Conservation (phyloP, 495 filamentous ascomycete genomes). For the Aspergillus sclerotiicarbonarius region DNA sequence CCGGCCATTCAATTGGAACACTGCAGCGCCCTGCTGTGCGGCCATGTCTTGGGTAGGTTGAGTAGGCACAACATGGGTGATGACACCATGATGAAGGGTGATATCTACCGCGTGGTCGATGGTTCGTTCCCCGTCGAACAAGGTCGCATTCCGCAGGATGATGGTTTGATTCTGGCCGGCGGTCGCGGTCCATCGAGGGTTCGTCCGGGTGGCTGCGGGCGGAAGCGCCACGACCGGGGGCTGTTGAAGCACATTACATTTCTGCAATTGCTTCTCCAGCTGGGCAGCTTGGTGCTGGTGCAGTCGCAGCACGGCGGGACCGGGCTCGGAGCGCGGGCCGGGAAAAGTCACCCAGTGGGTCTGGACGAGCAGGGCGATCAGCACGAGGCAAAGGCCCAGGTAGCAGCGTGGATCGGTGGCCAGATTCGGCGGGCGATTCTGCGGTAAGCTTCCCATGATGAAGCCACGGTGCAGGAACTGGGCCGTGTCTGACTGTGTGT, state of each 20-base stretch:
- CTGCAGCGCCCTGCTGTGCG: neutral
- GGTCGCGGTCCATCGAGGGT: neutral
- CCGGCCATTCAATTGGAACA: neutral
- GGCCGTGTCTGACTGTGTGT: no score
- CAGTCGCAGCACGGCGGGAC: neutral
- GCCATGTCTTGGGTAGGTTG: neutral
- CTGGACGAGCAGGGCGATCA: neutral
- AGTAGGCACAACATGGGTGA: neutral
- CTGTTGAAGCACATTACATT: neutral
- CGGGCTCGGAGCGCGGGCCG: no score
- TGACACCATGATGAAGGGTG: neutral
- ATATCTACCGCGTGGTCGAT: slow-evolving; percentile 2
- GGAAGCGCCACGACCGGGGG: neutral
- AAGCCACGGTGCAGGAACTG: no score
- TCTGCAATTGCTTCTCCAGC: neutral
- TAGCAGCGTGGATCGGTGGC: no score
- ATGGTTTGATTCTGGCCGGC: neutral
- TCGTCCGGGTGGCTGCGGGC: neutral
- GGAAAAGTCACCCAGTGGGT: neutral
- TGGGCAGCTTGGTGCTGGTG: neutral
- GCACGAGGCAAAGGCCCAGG: neutral
- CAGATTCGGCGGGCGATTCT: no score
- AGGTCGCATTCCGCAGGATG: slow-evolving; percentile 2
- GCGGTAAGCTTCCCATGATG: no score
- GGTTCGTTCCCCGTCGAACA: neutral